Evolutionary conservation across 202 grass and related monocot species (phyloP), one percentile per base, ranked within the genome.

Genomic region (Musa balbisiana): DNA sequence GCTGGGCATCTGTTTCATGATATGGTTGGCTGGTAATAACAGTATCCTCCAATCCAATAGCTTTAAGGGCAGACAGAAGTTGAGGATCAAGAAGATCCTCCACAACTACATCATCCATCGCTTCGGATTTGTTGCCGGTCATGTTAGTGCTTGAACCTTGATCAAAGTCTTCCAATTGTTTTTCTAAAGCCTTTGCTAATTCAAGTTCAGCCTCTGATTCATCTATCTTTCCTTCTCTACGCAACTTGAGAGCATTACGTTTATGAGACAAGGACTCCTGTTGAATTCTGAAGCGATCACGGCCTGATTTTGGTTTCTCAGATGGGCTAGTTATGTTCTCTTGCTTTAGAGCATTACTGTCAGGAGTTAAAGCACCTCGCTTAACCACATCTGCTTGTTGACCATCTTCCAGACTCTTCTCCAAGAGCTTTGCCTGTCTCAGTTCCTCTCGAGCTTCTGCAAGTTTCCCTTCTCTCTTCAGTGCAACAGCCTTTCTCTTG

Each of bases 11-110:
- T 16, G 58, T 23, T 78, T 88, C 89, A 19, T 73, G 83, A 0
- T 14, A 55, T 81, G 84, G 88, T 77, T 84, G 82, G 3, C 20
- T 22, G 6, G 1, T 69, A 75, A 80, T 22, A 91, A 87, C 81
- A 33, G 77, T 63, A 62, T 91, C 90, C 1, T 87, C 84, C 93
- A 91, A 89, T 24, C 93, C 93, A 2, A 97, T 91, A 11, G 93
- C 91, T 76, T 74, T 91, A 1, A 97, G 64, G 12, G 86, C 90
- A 59, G 93, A 93, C 83, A 93, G 89, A 52, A 97, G 87, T 52
- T 91, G 90, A 65, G 93, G 93, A 79, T 97, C 93, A 43, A 97
- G 67, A 52, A 97, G 87, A 85, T 93, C 87, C 80, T 97, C 90
- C 2, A 97, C 90, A 2, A 26, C 69, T 1, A 33, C 68, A 27